Evolutionary conservation across 352 stramenopile genomes (phyloP).

Genomic region (Globisporangium nunn): DNA sequence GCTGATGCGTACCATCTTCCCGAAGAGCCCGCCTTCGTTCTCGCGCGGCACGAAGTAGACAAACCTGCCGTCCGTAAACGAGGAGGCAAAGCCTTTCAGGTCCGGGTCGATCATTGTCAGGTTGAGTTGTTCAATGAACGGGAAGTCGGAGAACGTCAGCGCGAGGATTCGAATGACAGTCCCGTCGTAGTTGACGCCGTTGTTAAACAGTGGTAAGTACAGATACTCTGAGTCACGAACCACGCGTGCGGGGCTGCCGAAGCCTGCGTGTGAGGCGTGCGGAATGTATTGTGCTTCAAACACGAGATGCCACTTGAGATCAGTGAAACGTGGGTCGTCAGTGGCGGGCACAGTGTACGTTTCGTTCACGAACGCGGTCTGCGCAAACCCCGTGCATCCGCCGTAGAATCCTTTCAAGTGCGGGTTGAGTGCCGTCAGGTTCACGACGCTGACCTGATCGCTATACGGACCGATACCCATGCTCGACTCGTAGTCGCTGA

Average conservation of each 20-base stretch:
- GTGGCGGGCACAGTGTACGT: conserved; percentile 39
- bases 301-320: conserved; percentile 34
- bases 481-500: conserved; percentile 66
- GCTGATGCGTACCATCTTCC: conserved; percentile 54
- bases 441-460: conserved; percentile 47
- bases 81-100: conserved; percentile 46
- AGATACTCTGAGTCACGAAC: conserved; percentile 50
- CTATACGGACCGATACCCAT: conserved; percentile 63
- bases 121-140: conserved; percentile 51
- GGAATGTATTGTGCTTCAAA: conserved; percentile 42
- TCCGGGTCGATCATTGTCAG: conserved; percentile 31
- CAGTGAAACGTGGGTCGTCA: conserved; percentile 44
- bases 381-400: conserved; percentile 52
- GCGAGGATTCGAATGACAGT: conserved; percentile 33
- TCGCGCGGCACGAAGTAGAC: conserved; percentile 62
- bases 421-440: conserved; percentile 39
- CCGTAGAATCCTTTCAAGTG: conserved; percentile 50
- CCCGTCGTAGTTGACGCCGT: conserved; percentile 39
- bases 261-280: conserved; percentile 31
- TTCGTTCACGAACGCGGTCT: conserved; percentile 52
- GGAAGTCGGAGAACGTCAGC: conserved; percentile 37
- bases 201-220: conserved; percentile 66
- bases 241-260: conserved; percentile 25
- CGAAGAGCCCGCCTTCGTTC: conserved; percentile 51
- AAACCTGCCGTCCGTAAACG: conserved; percentile 49